Evolutionary conservation across 2,329 filamentous ascomycete species (phyloP).

Genomic region (Thyridium curvatum): DNA sequence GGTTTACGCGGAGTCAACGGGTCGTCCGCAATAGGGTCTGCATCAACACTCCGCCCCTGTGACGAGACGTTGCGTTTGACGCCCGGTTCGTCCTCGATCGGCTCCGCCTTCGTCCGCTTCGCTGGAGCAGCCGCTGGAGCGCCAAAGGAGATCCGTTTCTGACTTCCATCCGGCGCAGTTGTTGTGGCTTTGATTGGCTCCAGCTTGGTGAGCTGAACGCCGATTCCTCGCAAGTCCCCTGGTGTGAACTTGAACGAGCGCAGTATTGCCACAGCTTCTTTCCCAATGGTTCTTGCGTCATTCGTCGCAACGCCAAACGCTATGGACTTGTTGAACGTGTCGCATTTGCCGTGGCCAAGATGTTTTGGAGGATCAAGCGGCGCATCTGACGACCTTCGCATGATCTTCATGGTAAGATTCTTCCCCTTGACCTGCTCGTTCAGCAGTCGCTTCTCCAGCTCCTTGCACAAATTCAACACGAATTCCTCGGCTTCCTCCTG

Average conservation of each 20-base stretch:
- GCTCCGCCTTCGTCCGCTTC: conserved; percentile 36
- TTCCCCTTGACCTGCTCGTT: conserved; percentile 82
- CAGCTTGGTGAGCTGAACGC: conserved; percentile 88
- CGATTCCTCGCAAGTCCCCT: conserved; percentile 87
- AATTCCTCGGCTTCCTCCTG: conserved; percentile 94
- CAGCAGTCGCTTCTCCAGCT: conserved; percentile 72
- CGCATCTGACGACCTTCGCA: conserved; percentile 79
- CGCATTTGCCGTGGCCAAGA: conserved; percentile 90
- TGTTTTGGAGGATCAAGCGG: conserved; percentile 90
- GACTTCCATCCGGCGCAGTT: conserved; percentile 63
- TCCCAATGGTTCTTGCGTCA: conserved; percentile 61
- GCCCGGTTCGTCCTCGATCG: conserved; percentile 41
- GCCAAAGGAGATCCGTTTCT: conserved; percentile 72
- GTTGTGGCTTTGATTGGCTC: conserved; percentile 63
- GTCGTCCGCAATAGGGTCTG: conserved; percentile 51
- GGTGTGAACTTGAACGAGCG: conserved; percentile 78
- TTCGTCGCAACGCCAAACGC: conserved; percentile 81
- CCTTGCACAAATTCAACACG: conserved; percentile 74
- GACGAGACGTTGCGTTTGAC: conserved; percentile 20
- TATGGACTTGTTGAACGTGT: conserved; percentile 85
- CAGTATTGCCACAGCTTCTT: conserved; percentile 80
- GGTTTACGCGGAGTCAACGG: conserved; percentile 46
- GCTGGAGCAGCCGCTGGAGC: conserved; percentile 25
- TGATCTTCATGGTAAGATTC: conserved; percentile 89
- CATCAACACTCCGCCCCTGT: conserved; percentile 20